Evolutionary conservation across 306 rosid species (phyloP), one percentile per base, ranked within the genome.

Genomic region (Begonia peltatifolia): DNA sequence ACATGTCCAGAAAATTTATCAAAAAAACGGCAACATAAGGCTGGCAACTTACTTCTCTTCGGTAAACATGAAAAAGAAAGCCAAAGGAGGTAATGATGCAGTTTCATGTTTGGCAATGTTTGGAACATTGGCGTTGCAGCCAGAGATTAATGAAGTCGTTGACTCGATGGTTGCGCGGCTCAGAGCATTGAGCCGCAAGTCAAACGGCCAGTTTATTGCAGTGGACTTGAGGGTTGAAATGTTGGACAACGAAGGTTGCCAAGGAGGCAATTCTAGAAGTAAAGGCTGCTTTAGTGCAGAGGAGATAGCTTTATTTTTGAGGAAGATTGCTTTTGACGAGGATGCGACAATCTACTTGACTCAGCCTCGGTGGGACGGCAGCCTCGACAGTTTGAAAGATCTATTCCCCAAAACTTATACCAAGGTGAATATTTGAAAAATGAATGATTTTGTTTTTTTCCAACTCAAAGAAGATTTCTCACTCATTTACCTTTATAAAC

Each of bases 11-110:
- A 89, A 95, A 14, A 63, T 86, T 57, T 86, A 81, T 59, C 79
- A 74, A 58, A 68, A 64, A 10, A 86, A 74, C 66, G 90, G 95
- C 50, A 92, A 58, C 46, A 65, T 92, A 60, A 77, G 92, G 72
- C 82, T 92, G 53, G 99, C 92, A 30, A 92, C 99, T 48, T 86
- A 74, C 77, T 90, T 92, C 43, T 90, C 99, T 56, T 81, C 99
- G 8, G 79, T 92, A 57, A 92, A 86, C 55, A 83, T 86, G 96
- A 79, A 78, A 66, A 86, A 86, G 74, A 56, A 76, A 11, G 75
- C 70, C 25, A 66, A 71, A 51, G 67, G 55, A 54, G 76, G 81
- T 16, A 52, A 80, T 2, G 82, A 83, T 68, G 79, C 93, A 18
- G 74, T 81, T 58, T 80, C 88, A 12, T 92, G 96, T 66, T 79